Base-by-base conservation (phyloP, 2,329 filamentous ascomycete genomes). In the Fusarium agapanthi region DNA sequence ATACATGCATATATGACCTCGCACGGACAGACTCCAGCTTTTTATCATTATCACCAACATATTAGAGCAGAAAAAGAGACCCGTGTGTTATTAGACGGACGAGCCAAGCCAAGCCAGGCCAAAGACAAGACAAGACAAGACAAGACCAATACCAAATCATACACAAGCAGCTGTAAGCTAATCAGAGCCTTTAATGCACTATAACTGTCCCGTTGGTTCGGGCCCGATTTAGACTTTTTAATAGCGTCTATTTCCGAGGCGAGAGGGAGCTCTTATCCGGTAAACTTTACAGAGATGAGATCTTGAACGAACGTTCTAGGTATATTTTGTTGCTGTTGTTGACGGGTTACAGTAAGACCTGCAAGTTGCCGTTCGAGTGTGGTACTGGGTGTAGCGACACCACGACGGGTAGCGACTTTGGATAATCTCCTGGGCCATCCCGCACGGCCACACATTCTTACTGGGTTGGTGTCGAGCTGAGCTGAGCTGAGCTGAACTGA, bases 21-120 rank as follows among this genome's bases (percentile, higher is more conserved):
- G 75, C 75, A 77, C 75, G 69, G 75, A 70, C 75, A 69, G 45
- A 62, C 71, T 66, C 63, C 63, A 61, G 47, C 60, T 55, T 71
- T 41, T 45, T 60, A n/a, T 40, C 34, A 54, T 58, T 30, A 38
- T 59, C 65, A 48, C 59, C 61, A 62, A 44, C 62, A 61, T 67
- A 61, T 67, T 59, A 64, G 63, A 50, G 51, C 37, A 45, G 28
- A 54, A 41, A 26, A 32, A 34, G 16, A 62, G 35, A 20, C 35
- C 41, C 7, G 34, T 37, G 24, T 30, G 30, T 48, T 47, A 22
- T 56, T 35, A 28, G 34, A 34, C 32, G 32, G 30, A 45, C 54
- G 44, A 65, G 50, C 72, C 67, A 65, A 67, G 50, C 10, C 50
- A 56, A 32, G 50, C 11, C 45, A 41, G 32, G 28, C 28, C 38